Evolutionary conservation across 306 rosid genomes (phyloP).

Genomic region (Malus orientalis): DNA sequence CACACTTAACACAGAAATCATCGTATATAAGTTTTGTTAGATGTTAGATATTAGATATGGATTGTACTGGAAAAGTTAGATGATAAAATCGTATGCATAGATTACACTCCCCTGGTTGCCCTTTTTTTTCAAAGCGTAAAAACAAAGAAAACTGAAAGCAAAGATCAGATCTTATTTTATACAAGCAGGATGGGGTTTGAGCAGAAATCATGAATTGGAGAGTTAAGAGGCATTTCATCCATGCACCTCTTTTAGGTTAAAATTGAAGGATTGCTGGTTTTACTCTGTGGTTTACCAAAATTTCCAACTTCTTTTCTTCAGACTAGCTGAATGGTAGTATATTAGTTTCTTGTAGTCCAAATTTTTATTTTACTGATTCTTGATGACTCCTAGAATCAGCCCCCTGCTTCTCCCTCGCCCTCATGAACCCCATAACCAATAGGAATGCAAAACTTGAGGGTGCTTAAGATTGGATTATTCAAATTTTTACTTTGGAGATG

Average conservation of each 20-base stretch:
- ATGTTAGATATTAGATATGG: background rate
- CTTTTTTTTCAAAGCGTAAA: no score
- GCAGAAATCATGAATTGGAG: background rate
- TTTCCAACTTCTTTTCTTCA: background rate
- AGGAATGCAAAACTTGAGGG: background rate
- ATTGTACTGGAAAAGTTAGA: background rate
- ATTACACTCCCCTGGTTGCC: background rate
- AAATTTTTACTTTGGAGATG: background rate
- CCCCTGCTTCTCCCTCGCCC: background rate
- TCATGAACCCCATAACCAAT: background rate
- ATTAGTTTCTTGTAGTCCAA: background rate
- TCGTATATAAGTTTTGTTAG: background rate
- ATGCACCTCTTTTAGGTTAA: background rate
- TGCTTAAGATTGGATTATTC: background rate
- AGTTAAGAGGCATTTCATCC: background rate
- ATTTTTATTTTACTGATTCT: background rate
- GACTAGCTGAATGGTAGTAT: background rate
- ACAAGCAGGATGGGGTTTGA: background rate
- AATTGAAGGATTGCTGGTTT: background rate
- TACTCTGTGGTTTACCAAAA: background rate
- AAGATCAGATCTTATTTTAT: background rate
- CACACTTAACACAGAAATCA: slow-evolving; percentile 5
- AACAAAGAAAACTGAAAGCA: background rate
- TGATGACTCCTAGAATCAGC: background rate
- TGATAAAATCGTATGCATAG: background rate